Evolutionary conservation across 176 grass and related monocot species (phyloP).

Genomic region (Tuctoria greenei): DNA sequence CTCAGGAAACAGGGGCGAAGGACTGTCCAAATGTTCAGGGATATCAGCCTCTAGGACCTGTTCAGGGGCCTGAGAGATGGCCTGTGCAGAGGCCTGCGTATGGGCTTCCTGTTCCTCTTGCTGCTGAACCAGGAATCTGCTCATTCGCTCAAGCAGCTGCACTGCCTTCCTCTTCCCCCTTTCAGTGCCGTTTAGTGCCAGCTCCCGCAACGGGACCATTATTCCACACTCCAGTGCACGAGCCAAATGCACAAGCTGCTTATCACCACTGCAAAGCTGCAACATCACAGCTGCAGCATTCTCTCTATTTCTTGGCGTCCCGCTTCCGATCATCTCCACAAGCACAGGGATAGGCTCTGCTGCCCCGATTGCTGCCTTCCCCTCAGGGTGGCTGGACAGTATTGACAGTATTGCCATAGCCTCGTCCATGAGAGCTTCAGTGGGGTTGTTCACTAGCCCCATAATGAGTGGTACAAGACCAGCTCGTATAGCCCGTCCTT

Average conservation of each 20-base stretch:
- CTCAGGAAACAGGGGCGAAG: slow-evolving; percentile 25
- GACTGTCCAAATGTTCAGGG: slow-evolving; percentile 43
- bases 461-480: slow-evolving; percentile 86
- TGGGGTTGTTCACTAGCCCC: slow-evolving; percentile 64
- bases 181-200: slow-evolving; percentile 66
- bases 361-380: slow-evolving; percentile 66
- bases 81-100: slow-evolving; percentile 25
- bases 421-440: slow-evolving; percentile 69
- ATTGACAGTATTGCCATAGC: slow-evolving; percentile 86
- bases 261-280: slow-evolving; percentile 67
- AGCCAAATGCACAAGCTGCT: slow-evolving; percentile 46
- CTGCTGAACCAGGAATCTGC: slow-evolving; percentile 69
- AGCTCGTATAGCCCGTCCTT: slow-evolving; percentile 71
- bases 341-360: slow-evolving; percentile 74
- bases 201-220: slow-evolving; percentile 64
- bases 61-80: slow-evolving; percentile 23
- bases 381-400: slow-evolving; percentile 79
- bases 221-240: slow-evolving; percentile 56
- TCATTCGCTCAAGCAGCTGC: slow-evolving; percentile 73
- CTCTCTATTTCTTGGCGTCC: slow-evolving; percentile 79
- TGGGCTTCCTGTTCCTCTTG: slow-evolving; percentile 51
- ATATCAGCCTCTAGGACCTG: slow-evolving; percentile 39
- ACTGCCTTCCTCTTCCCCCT: slow-evolving; percentile 83
- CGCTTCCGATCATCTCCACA: slow-evolving; percentile 65
- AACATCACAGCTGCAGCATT: slow-evolving; percentile 83